Evolutionary conservation across 2,329 filamentous ascomycete species (phyloP), one percentile per base, ranked within the genome.

Genomic region (Tolypocladium endophyticum): DNA sequence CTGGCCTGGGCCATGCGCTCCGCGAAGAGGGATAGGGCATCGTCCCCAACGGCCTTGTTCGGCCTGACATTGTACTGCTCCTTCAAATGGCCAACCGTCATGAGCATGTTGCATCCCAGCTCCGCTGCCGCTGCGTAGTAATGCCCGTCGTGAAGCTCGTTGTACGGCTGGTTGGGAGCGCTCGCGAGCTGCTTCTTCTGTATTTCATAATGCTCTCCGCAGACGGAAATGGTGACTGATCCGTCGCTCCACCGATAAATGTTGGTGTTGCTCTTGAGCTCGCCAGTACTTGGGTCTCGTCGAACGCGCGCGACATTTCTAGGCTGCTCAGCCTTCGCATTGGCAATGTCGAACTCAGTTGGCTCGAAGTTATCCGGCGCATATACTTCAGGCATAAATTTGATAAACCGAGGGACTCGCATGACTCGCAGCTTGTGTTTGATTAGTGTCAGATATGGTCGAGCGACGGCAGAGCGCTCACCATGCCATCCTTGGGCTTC

Each of bases 191-290:
- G 74, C 73, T 90, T 91, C 66, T 83, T 85, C 63, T 85, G 81
- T 54, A 92, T 81, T 68, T 91, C 87, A 76, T 87, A 92, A 67
- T 92, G 89, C 63, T 87, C 85, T 61, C 84, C 85, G 18, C 88
- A 89, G 30, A 92, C 79, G n/a, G 87, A 84, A 30, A 93, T 77
- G 14, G 88, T 92, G 20, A 90, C 76, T 4, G 87, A 90, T 35
- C 89, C 89, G 68, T 93, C 89, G 62, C 86, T 90, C 89, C 89
- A 93, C 65, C 83, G 83, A 68, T 90, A 84, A 36, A 93, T 76
- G 63, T 87, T 82, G 2, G 89, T 83, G 69, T 93, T 93, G 68
- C 88, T 92, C 69, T 88, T 84, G 16, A 92, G 77, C 62, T 85
- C 77, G 56, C 82, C 81, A 1, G 84, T 87, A n/a, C 79, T 80